Evolutionary conservation across 2,329 filamentous ascomycete genomes (phyloP).

Genomic region (Fusarium scirpi): DNA sequence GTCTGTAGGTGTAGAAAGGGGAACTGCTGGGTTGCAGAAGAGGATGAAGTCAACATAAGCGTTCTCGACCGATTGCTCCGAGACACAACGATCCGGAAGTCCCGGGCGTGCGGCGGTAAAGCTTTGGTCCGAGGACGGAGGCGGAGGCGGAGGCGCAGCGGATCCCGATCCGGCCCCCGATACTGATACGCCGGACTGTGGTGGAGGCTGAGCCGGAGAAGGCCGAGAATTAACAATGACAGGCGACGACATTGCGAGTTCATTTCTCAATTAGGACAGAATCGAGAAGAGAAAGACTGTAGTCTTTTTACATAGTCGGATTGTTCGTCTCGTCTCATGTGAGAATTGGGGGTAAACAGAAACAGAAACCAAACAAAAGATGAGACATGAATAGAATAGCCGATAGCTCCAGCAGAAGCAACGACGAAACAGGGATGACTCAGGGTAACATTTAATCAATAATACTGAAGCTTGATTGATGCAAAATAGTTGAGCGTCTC

Average conservation of each 20-base stretch:
- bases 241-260: slow-evolving; percentile 41
- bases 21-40: slow-evolving; percentile 87
- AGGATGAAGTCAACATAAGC: slow-evolving; percentile 88
- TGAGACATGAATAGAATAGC: slow-evolving; percentile 38
- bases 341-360: slow-evolving; percentile 18
- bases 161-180: slow-evolving; percentile 37
- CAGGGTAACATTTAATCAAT: slow-evolving; percentile 7
- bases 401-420: slow-evolving; percentile 10
- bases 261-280: slow-evolving; percentile 34
- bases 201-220: slow-evolving; percentile 34
- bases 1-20: slow-evolving; percentile 73
- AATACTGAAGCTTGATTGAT: slow-evolving; percentile 1
- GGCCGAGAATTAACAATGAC: slow-evolving; percentile 23
- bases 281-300: not conserved
- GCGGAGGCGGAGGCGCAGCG: slow-evolving; percentile 33
- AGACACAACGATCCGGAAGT: slow-evolving; percentile 76
- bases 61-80: slow-evolving; percentile 78
- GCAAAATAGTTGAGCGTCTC: not conserved
- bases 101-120: slow-evolving; percentile 41
- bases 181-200: slow-evolving; percentile 33
- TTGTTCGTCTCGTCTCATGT: slow-evolving; percentile 26
- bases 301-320: slow-evolving; percentile 28
- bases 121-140: slow-evolving; percentile 34
- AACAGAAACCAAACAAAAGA: slow-evolving; percentile 1
- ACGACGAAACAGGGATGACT: slow-evolving; percentile 8